Evolutionary conservation across 768 basidiomycete genomes (phyloP).

Genomic region (Pleurotus tuber-regium): DNA sequence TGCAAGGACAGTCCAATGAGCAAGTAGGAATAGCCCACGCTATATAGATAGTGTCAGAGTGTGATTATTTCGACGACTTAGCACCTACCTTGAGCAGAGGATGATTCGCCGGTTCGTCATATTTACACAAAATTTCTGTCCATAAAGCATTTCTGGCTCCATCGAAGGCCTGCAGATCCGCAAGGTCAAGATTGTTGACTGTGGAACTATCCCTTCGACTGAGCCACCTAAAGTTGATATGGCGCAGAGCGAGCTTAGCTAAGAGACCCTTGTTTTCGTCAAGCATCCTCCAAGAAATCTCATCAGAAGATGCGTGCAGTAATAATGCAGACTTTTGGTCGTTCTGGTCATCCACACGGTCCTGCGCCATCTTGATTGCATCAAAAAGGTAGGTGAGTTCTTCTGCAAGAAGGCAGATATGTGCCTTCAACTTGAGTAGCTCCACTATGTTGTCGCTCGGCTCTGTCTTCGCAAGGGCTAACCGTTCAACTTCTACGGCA

Average conservation of each 20-base stretch:
- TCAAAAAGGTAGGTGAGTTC: slow-evolving; percentile 85
- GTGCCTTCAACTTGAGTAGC: slow-evolving; percentile 65
- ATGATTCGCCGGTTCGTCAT: slow-evolving; percentile 67
- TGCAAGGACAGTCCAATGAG: slow-evolving; percentile 80
- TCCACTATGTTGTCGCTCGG: slow-evolving; percentile 43
- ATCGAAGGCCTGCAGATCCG: slow-evolving; percentile 83
- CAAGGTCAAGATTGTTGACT: slow-evolving; percentile 70
- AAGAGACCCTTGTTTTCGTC: slow-evolving; percentile 69
- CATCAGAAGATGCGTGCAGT: slow-evolving; percentile 76
- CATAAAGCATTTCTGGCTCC: slow-evolving; percentile 79
- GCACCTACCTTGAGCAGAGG: slow-evolving; percentile 69
- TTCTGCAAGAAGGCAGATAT: slow-evolving; percentile 69
- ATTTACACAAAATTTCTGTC: slow-evolving; percentile 84
- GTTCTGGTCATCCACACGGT: slow-evolving; percentile 60
- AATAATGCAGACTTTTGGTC: slow-evolving; percentile 81
- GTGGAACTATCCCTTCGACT: slow-evolving; percentile 87
- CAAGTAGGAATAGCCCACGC: slow-evolving; percentile 71
- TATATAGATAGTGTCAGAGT: slow-evolving; percentile 29
- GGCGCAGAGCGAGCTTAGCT: slow-evolving; percentile 81
- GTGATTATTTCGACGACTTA: no score
- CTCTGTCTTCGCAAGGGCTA: slow-evolving; percentile 36
- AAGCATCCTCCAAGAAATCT: slow-evolving; percentile 92
- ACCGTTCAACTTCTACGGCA: slow-evolving; percentile 49
- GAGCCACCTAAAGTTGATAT: slow-evolving; percentile 79
- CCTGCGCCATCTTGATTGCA: slow-evolving; percentile 80